Evolutionary conservation across 345 rosid genomes (phyloP).

Genomic region (Salix purpurea): DNA sequence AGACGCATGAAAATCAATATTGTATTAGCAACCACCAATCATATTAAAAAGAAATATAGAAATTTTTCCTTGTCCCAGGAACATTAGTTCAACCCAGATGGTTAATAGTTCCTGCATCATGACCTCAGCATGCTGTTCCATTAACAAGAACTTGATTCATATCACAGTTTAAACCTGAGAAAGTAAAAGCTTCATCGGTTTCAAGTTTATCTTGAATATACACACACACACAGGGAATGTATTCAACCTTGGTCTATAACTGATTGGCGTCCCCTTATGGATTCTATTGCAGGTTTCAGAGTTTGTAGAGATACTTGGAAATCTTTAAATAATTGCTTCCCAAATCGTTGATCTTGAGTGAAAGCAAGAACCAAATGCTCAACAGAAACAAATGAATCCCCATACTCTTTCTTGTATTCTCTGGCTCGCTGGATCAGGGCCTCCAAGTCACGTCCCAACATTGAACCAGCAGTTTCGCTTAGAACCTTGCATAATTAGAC

Average conservation of each 20-base stretch:
- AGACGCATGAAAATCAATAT: not conserved
- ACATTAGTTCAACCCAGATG: not conserved
- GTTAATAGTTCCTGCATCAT: not conserved
- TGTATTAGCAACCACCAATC: not conserved
- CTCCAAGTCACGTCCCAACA: slow-evolving; percentile 96
- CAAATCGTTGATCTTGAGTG: slow-evolving; percentile 76
- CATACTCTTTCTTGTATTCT: slow-evolving; percentile 79
- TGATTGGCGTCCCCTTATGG: slow-evolving; percentile 92
- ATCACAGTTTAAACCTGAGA: not conserved
- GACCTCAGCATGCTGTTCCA: not conserved
- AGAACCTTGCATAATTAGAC: slow-evolving; percentile 53
- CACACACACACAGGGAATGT: not conserved
- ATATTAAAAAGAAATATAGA: not conserved
- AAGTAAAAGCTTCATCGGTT: too few relatives aligned
- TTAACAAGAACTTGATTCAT: not conserved
- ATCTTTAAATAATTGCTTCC: slow-evolving; percentile 79
- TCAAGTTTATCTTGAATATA: not conserved
- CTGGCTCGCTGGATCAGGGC: slow-evolving; percentile 74
- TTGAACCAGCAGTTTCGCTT: slow-evolving; percentile 83
- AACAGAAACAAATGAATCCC: slow-evolving; percentile 88
- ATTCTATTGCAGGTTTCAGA: slow-evolving; percentile 77
- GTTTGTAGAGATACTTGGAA: slow-evolving; percentile 62
- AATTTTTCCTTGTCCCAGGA: not conserved
- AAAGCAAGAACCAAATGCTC: slow-evolving; percentile 96
- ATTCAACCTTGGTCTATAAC: slow-evolving; percentile 88